A percentile compares a stretch with the other conserved stretches of the same genome.
Conservation (phyloP, 495 filamentous ascomycete genomes). For the Hypomontagnella monticulosa region DNA sequence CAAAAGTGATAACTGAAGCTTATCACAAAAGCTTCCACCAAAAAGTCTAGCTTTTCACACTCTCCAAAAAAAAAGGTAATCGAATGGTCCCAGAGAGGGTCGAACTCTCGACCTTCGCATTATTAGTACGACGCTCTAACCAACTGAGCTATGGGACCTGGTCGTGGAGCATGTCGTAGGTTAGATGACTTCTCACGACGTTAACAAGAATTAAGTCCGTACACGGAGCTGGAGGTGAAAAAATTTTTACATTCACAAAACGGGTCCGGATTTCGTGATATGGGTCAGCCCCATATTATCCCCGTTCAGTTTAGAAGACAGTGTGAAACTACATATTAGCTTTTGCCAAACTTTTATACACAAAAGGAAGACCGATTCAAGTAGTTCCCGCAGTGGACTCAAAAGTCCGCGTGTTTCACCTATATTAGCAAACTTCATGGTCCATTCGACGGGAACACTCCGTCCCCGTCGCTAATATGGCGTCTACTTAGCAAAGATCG, state of each 20-base stretch:
- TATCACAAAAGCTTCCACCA: background rate
- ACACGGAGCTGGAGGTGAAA: background rate
- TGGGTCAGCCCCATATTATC: background rate
- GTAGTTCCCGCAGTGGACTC: no score
- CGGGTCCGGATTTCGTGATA: background rate
- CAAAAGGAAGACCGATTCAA: no score
- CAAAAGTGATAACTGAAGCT: no score
- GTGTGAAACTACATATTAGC: no score
- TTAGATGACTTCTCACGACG: background rate
- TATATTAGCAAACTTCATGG: no score
- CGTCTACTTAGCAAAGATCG: no score
- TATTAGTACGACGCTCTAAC: constrained; percentile 38
- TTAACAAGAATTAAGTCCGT: background rate
- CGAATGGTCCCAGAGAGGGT: constrained; percentile 26
- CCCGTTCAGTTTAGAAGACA: no score
- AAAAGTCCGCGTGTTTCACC: no score
- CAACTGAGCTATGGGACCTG: constrained; percentile 34
- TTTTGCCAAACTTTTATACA: no score
- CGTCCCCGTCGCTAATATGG: no score
- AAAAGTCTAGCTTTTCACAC: background rate
- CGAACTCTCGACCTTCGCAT: constrained; percentile 36
- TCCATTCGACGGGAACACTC: no score
- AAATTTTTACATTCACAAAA: background rate
- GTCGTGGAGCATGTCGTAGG: background rate
- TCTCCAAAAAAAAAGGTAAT: constrained; percentile 3